Evolutionary conservation across 495 filamentous ascomycete genomes (phyloP).

Genomic region (Opeltia flavorubescens): DNA sequence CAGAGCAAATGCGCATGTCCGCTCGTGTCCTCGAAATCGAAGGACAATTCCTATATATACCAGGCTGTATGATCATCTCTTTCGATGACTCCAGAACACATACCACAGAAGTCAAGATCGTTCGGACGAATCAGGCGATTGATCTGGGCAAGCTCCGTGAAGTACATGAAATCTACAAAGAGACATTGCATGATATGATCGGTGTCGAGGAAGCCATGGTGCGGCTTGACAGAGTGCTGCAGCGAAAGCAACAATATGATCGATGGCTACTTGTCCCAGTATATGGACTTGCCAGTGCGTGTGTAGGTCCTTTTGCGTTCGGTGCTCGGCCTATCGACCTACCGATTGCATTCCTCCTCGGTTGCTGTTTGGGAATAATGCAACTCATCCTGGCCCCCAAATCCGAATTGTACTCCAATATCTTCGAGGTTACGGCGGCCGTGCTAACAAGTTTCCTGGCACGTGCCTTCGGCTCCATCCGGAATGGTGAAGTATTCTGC

Average conservation of each 20-base stretch:
- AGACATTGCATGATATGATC: constrained; percentile 79
- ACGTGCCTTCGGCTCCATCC: constrained; percentile 73
- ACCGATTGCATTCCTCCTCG: constrained; percentile 75
- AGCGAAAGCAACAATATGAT: constrained; percentile 46
- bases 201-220: constrained; percentile 71
- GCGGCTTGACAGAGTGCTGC: constrained; percentile 51
- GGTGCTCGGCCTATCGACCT: constrained; percentile 75
- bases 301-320: constrained; percentile 81
- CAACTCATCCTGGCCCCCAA: constrained; percentile 68
- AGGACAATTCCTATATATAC: constrained; percentile 82
- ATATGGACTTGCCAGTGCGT: constrained; percentile 73
- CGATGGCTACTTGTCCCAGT: constrained; percentile 61
- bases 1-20: constrained; percentile 80
- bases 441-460: constrained; percentile 83
- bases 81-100: constrained; percentile 85
- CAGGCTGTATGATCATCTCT: constrained; percentile 89
- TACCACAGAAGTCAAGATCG: constrained; percentile 84
- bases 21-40: constrained; percentile 80
- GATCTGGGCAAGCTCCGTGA: constrained; percentile 77
- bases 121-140: constrained; percentile 60
- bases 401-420: constrained; percentile 66
- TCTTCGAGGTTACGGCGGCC: constrained; percentile 82
- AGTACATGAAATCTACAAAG: constrained; percentile 81
- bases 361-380: constrained; percentile 65
- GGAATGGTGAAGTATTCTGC: constrained; percentile 57